Base-by-base conservation (phyloP, 148 eudicot species). In the Camellia granthamiana region DNA sequence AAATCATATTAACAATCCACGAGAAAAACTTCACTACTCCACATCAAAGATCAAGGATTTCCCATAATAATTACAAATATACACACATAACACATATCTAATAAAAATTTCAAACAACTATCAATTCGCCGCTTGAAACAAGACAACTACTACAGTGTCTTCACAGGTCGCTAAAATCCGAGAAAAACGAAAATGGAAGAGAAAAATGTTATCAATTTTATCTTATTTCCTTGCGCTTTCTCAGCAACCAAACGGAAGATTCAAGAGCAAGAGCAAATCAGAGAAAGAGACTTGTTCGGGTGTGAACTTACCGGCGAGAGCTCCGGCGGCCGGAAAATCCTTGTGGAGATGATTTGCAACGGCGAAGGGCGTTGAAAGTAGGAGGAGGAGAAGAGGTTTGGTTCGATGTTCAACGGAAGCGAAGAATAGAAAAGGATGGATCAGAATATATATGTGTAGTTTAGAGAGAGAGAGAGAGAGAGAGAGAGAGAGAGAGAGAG, bases 241-340 rank as follows among this genome's bases (percentile, higher is more conserved):
- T 60, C 52, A n/a, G 78, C 63, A 75, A 58, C 30, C 66, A 43
- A 42, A 41, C 51, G 30, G 65, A 58, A 44, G 64, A 59, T 2
- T 21, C 8, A 12, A 76, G 21, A 61, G 43, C 19, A 75, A 42
- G 67, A 75, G 19, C 46, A 60, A 61, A 59, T 75, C 55, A n/a
- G 9, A 60, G 5, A 19, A 19, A 76, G 16, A 14, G 21, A 13
- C 63, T 58, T 30, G 38, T 30, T 30, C 47, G 54, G 1, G 11
- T 55, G 76, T 73, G 62, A 55, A 62, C 78, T 76, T 49, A 76
- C 78, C 69, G 58, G 67, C 10, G 18, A 63, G 38, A 46, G 55
- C 18, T 6, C 74, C 56, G 38, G 58, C 4, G 44, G 8, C 13
- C 15, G 56, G 51, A 76, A 75, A 41, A 21, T 10, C 38, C 1